These are phyloP conservation scores for Aspergillus sp. DNA, from an alignment of 2,329 filamentous ascomycete species.

Conservation along the genomic window DNA sequence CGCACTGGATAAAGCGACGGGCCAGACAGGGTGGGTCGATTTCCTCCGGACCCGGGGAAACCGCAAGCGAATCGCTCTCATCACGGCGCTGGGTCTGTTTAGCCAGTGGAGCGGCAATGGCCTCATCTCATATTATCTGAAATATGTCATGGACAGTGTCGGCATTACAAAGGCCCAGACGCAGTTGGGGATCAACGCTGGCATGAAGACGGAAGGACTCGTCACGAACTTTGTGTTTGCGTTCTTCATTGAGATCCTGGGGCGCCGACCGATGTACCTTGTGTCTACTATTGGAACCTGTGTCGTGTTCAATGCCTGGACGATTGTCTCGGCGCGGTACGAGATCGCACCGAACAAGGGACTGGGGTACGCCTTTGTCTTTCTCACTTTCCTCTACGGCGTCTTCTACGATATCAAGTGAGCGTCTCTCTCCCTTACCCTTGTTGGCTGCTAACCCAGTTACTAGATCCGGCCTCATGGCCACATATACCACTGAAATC, in stretches of 20 bases:
- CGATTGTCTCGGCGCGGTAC: constrained; percentile 4
- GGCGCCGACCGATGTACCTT: constrained; percentile 49
- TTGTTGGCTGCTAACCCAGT: too few species aligned
- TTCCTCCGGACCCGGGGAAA: constrained; percentile 54
- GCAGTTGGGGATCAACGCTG: constrained; percentile 47
- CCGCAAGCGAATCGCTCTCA: constrained; percentile 57
- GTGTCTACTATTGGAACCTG: constrained; percentile 48
- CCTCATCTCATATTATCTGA: constrained; percentile 44
- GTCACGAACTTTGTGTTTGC: constrained; percentile 39
- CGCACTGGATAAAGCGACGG: constrained; percentile 49
- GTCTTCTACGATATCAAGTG: background rate
- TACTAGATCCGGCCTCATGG: constrained; percentile 27
- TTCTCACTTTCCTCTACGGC: constrained; percentile 46
- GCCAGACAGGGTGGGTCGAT: constrained; percentile 48
- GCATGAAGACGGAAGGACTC: constrained; percentile 44
- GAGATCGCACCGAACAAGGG: constrained; percentile 18
- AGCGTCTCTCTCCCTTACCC: too few species aligned
- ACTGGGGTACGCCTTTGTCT: constrained; percentile 43
- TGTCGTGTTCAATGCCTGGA: constrained; percentile 36
- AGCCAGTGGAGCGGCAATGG: constrained; percentile 61
- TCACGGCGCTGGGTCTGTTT: constrained; percentile 58
- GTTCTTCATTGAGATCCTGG: constrained; percentile 43
- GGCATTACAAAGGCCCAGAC: constrained; percentile 42
- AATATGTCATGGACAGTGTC: constrained; percentile 40
- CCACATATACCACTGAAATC: constrained; percentile 53